phyloP scores from a whole-genome alignment of 2,329 filamentous ascomycete genomes.

The Exophiala aquamarina region DNA sequence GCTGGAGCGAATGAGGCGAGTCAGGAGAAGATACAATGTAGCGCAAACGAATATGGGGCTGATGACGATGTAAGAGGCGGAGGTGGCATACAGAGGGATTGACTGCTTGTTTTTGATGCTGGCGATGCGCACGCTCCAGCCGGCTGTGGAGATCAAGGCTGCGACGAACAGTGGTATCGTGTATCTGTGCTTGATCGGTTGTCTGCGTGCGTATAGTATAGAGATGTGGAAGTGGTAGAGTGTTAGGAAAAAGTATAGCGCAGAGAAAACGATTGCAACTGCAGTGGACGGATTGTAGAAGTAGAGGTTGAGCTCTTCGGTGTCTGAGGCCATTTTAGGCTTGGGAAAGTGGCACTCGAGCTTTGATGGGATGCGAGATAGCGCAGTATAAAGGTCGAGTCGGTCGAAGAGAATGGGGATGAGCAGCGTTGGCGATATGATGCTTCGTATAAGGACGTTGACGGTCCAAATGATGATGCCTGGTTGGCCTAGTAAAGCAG shows the following conservation, averaged over 20 bases:
- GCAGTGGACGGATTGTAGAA: conserved; percentile 47
- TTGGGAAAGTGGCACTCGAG: background rate
- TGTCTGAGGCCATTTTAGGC: background rate
- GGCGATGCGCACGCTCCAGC: conserved; percentile 41
- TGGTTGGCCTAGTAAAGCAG: no score
- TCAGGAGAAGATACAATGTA: conserved; percentile 53
- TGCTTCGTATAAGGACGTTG: no score
- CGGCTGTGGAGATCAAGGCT: conserved; percentile 43
- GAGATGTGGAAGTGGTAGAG: conserved; percentile 42
- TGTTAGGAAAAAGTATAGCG: conserved; percentile 43
- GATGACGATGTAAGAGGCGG: conserved; percentile 46
- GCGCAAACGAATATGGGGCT: conserved; percentile 52
- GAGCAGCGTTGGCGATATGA: no score
- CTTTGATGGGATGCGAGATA: no score
- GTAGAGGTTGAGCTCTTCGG: conserved; percentile 36
- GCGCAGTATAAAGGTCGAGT: no score
- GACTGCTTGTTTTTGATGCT: conserved; percentile 36
- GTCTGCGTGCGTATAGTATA: conserved; percentile 42
- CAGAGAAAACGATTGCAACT: conserved; percentile 43
- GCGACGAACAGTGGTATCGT: conserved; percentile 48
- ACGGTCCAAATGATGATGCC: no score
- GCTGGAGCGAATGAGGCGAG: conserved; percentile 44
- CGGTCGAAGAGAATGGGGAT: no score
- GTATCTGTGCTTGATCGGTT: conserved; percentile 32
- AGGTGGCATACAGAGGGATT: conserved; percentile 42